Evolutionary conservation across 306 rosid genomes (phyloP).

Genomic region (Canavalia gladiata): DNA sequence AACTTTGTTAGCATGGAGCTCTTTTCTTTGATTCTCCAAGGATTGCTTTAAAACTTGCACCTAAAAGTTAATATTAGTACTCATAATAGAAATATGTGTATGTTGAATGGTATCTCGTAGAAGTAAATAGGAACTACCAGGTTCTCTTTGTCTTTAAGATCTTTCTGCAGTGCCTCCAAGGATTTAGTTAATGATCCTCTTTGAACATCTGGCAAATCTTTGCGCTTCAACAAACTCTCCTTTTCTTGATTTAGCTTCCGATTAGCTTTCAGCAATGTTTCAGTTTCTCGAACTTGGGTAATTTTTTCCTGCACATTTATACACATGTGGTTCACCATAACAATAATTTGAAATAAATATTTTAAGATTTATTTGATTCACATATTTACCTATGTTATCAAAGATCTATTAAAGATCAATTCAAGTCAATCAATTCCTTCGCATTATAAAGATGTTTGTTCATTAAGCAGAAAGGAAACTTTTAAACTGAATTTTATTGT

Average conservation of each 20-base stretch:
- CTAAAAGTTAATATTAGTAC: slow-evolving; percentile 61
- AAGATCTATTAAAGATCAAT: background rate
- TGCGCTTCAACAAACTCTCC: slow-evolving; percentile 63
- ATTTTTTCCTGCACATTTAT: slow-evolving; percentile 71
- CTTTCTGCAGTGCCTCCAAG: slow-evolving; percentile 75
- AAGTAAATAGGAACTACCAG: slow-evolving; percentile 60
- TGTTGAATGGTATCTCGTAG: slow-evolving; percentile 39
- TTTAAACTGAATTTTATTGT: background rate
- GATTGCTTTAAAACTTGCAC: slow-evolving; percentile 78
- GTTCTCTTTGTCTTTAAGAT: slow-evolving; percentile 79
- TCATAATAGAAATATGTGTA: slow-evolving; percentile 33
- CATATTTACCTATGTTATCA: slow-evolving; percentile 11
- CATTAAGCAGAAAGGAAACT: background rate
- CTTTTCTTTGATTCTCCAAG: slow-evolving; percentile 77
- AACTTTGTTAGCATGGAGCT: slow-evolving; percentile 73
- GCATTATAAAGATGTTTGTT: background rate
- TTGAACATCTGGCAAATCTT: slow-evolving; percentile 73
- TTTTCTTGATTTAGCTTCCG: slow-evolving; percentile 71
- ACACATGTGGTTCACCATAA: slow-evolving; percentile 21
- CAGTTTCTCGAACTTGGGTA: slow-evolving; percentile 67
- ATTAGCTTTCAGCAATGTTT: slow-evolving; percentile 64
- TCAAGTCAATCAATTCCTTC: background rate
- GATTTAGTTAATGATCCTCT: slow-evolving; percentile 71
- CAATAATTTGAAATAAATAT: background rate
- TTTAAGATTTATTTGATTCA: background rate